Conservation (phyloP, 2,329 filamentous ascomycete genomes). For the Atkinsonella hypoxylon region DNA sequence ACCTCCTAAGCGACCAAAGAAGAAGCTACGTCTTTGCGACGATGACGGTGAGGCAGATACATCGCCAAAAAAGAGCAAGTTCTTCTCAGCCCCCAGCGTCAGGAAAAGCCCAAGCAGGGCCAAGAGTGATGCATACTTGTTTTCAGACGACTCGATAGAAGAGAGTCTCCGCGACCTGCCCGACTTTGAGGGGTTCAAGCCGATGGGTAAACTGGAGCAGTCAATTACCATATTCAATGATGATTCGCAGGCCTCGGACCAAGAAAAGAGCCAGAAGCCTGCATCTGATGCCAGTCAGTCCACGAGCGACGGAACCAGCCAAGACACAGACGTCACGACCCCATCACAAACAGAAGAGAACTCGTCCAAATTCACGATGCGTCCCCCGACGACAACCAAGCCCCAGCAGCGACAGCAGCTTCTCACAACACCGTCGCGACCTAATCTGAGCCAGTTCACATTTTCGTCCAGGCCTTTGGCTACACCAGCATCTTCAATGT, state of each 20-base stretch:
- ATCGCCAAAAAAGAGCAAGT: conserved; percentile 38
- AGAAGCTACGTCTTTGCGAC: conserved; percentile 44
- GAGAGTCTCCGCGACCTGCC: conserved; percentile 39
- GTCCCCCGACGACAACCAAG: conserved; percentile 15
- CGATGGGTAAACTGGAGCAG: conserved; percentile 21
- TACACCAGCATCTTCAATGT: conserved; percentile 24
- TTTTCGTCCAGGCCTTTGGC: conserved; percentile 17
- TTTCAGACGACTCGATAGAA: conserved; percentile 47
- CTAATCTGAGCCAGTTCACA: conserved; percentile 22
- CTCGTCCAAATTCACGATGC: conserved; percentile 11
- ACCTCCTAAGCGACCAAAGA: conserved; percentile 31
- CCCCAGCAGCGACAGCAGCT: conserved; percentile 10
- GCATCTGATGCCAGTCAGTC: conserved; percentile 4
- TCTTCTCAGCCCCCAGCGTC: conserved; percentile 30
- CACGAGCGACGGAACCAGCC: conserved; percentile 1
- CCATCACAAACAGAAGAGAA: not conserved
- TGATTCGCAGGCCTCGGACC: conserved; percentile 15
- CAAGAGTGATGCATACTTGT: conserved; percentile 30
- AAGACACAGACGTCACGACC: not conserved
- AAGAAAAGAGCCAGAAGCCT: conserved; percentile 8
- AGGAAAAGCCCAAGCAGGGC: conserved; percentile 15
- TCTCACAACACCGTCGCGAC: conserved; percentile 19
- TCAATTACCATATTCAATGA: conserved; percentile 35
- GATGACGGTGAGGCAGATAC: conserved; percentile 24
- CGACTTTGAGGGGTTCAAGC: conserved; percentile 38